Evolutionary conservation across 768 basidiomycete genomes (phyloP).

Genomic region (Kwoniella botswanensis): DNA sequence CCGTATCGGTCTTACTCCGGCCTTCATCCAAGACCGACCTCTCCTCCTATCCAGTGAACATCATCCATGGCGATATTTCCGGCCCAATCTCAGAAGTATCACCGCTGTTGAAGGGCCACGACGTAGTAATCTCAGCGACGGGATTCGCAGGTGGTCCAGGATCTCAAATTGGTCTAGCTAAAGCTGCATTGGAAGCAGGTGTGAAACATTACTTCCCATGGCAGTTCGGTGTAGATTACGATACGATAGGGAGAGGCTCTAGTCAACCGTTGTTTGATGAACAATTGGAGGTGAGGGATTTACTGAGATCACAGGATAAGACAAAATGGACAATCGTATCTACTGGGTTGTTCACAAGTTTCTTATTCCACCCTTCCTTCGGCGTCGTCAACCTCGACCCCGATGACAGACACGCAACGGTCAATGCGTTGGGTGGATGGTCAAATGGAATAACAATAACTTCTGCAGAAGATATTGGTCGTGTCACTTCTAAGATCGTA

Average conservation of each 20-base stretch:
- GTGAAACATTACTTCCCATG: slow-evolving; percentile 57
- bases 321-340: slow-evolving; percentile 55
- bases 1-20: slow-evolving; percentile 18
- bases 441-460: slow-evolving; percentile 54
- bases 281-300: slow-evolving; percentile 56
- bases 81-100: background rate
- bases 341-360: slow-evolving; percentile 56
- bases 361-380: slow-evolving; percentile 52
- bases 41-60: background rate
- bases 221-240: slow-evolving; percentile 60
- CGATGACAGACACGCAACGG: slow-evolving; percentile 17
- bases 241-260: slow-evolving; percentile 53
- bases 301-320: slow-evolving; percentile 49
- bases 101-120: background rate
- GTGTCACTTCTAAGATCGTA: slow-evolving; percentile 44
- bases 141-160: slow-evolving; percentile 23
- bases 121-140: slow-evolving; percentile 23
- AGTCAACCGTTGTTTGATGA: slow-evolving; percentile 58
- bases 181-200: slow-evolving; percentile 50
- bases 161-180: slow-evolving; percentile 50
- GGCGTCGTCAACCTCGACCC: slow-evolving; percentile 40
- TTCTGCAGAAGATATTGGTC: slow-evolving; percentile 53
- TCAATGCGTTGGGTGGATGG: slow-evolving; percentile 49
- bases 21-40: slow-evolving; percentile 8
- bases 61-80: slow-evolving; percentile 16